A percentile compares a stretch with the other conserved stretches of the same genome.
phyloP scores from a whole-genome alignment of 2,329 filamentous ascomycete species.

The Cytospora piceae region DNA sequence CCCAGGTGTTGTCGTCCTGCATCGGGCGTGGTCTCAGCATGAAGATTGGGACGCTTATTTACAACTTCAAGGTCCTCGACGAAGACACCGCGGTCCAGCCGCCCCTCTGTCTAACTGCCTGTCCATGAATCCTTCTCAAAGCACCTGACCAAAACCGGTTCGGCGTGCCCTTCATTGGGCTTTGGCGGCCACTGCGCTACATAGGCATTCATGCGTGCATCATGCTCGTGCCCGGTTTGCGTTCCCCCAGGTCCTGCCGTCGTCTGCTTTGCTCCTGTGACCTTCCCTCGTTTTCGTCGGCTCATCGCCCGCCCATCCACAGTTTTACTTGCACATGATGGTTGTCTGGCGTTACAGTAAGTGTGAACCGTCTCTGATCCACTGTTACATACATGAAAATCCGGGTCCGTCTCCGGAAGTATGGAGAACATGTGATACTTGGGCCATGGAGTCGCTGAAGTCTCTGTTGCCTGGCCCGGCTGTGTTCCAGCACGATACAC shows the following conservation, averaged over 20 bases:
- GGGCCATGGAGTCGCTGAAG: conserved; percentile 36
- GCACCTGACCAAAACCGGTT: not conserved
- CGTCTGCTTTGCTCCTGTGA: conserved; percentile 32
- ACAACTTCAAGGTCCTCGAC: conserved; percentile 25
- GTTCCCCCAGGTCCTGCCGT: not conserved
- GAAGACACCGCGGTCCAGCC: conserved; percentile 1
- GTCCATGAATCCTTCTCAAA: conserved; percentile 7
- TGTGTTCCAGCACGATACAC: conserved; percentile 37
- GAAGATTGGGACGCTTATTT: conserved; percentile 20
- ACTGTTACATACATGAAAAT: conserved; percentile 32
- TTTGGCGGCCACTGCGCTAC: not conserved
- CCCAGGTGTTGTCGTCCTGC: conserved; percentile 14
- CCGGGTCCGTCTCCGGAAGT: conserved; percentile 31
- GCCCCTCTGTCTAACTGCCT: not conserved
- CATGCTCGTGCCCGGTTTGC: no score
- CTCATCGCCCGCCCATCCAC: conserved; percentile 17
- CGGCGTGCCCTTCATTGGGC: conserved; percentile 15
- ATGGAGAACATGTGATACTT: conserved; percentile 33
- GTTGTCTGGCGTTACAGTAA: conserved; percentile 21
- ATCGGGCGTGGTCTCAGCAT: conserved; percentile 14
- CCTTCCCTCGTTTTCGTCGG: conserved; percentile 31
- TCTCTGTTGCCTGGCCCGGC: conserved; percentile 39
- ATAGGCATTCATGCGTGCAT: conserved; percentile 24
- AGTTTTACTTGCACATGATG: conserved; percentile 32
- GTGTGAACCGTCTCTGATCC: conserved; percentile 33